Evolutionary conservation across 2,329 filamentous ascomycete species (phyloP).

Genomic region (Cladosporium velox): DNA sequence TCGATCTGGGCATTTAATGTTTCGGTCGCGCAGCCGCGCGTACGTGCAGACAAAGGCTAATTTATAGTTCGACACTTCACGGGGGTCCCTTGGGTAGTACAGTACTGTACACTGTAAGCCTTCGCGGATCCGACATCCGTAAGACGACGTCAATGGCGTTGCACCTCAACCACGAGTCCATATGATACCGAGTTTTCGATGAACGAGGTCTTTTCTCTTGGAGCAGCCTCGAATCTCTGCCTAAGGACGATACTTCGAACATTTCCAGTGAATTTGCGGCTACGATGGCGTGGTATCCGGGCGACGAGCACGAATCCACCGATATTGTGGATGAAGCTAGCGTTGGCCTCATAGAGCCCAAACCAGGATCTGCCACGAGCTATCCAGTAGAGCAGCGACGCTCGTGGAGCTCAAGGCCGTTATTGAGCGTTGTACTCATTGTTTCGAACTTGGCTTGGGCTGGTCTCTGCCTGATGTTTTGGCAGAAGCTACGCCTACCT

Average conservation of each 20-base stretch:
- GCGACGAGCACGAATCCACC: neutral
- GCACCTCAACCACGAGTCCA: neutral
- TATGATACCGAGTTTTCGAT: neutral
- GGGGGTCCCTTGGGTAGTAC: neutral
- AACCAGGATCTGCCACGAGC: neutral
- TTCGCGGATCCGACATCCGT: neutral
- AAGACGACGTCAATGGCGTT: constrained; percentile 1
- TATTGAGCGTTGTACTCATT: neutral
- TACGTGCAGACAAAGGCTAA: neutral
- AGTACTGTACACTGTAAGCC: neutral
- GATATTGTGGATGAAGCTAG: neutral
- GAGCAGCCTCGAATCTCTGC: neutral
- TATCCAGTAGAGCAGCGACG: neutral
- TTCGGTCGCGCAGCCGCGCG: neutral
- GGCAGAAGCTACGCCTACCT: neutral
- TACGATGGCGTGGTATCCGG: neutral
- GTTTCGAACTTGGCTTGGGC: constrained; percentile 1
- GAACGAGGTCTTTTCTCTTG: neutral
- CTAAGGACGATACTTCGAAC: too few species aligned
- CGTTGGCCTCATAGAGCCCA: constrained; percentile 2
- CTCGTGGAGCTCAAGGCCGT: neutral
- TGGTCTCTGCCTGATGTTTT: neutral
- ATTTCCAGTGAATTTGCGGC: neutral
- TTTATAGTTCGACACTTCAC: neutral
- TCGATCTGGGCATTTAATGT: too few species aligned